These are phyloP conservation scores for Thelonectria olida DNA, from an alignment of 2,329 filamentous ascomycete species.

Conservation along the genomic window DNA sequence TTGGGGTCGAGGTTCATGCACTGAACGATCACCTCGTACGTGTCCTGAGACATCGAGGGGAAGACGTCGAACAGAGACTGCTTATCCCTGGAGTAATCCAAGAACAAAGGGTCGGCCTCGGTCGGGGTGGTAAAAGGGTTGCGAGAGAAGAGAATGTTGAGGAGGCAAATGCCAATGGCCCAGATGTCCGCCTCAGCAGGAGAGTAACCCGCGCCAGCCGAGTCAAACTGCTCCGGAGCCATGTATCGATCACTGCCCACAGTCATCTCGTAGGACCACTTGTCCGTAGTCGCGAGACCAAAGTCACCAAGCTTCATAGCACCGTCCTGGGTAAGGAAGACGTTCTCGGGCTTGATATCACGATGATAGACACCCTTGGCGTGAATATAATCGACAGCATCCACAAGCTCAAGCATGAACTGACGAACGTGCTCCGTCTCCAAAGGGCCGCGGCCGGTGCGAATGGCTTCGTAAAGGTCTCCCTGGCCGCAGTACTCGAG, in stretches of 20 bases:
- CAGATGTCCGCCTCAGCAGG: conserved; percentile 94
- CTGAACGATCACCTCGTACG: conserved; percentile 90
- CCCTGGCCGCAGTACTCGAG: conserved; percentile 95
- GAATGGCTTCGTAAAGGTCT: conserved; percentile 97
- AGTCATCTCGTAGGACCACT: conserved; percentile 90
- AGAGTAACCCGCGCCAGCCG: conserved; percentile 85
- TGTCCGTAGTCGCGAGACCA: conserved; percentile 87
- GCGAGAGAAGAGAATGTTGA: conserved; percentile 96
- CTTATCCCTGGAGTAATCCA: conserved; percentile 92
- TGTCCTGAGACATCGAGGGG: conserved; percentile 98
- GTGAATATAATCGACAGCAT: conserved; percentile 91
- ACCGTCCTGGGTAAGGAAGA: conserved; percentile 88
- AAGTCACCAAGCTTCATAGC: conserved; percentile 98
- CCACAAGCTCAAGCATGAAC: conserved; percentile 95
- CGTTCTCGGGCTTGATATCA: conserved; percentile 99
- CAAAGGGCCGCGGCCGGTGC: conserved; percentile 84
- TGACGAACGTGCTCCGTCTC: conserved; percentile 97
- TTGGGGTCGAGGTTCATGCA: conserved; percentile 91
- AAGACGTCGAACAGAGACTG: conserved; percentile 98
- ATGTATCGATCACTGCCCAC: conserved; percentile 99
- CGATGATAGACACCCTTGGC: conserved; percentile 92
- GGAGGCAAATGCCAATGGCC: conserved; percentile 94
- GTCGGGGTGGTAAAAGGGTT: conserved; percentile 95
- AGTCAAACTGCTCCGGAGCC: conserved; percentile 98
- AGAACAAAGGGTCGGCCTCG: conserved; percentile 89